Evolutionary conservation across 306 rosid species (phyloP), one percentile per base, ranked within the genome.

Genomic region (Fragaria vesca): DNA sequence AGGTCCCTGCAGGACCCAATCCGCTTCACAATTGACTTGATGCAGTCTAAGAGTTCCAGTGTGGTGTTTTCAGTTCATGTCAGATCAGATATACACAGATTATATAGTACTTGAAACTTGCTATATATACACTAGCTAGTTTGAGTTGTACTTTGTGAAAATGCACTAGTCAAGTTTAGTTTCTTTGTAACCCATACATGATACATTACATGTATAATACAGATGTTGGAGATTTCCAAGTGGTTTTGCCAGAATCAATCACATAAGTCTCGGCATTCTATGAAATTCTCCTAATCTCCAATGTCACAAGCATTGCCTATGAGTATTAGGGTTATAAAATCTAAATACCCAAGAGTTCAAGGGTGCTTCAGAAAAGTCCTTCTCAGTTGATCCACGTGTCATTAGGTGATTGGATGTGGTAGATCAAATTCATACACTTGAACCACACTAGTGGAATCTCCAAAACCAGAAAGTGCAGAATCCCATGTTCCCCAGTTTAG

Each of bases 1-100:
- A 26, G 50, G 90, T 91, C 52, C 93, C 94, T 2, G 58, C 74
- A 70, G 97, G 94, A 69, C 93, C 97, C 69, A 88, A 91, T 79
- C 97, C 81, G 51, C 97, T 91, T 72, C 97, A 91, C 74, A 90
- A 91, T 78, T 91, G 81, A 84, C 55, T 81, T 47, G 20, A 75
- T 18, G 43, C 38, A 34, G 12, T 24, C 26, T 1, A 24, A 67
- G 5, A 17, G 30, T 2, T 26, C 51, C 48, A 12, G 8, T 66
- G 18, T 67, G 16, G 18, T 76, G 16, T 55, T 51, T 38, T 76
- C 67, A 26, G 18, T 67, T 67, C 74, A 66, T 40, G 24, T 34
- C 20, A 42, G 51, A 20, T n/a, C 48, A 40, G 26, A 62, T 0
- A 55, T 28, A 12, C 17, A 13, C 67, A 58, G 65, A 58, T 24